phyloP scores from a whole-genome alignment of 345 rosid species.

The Raphanus sativus region DNA sequence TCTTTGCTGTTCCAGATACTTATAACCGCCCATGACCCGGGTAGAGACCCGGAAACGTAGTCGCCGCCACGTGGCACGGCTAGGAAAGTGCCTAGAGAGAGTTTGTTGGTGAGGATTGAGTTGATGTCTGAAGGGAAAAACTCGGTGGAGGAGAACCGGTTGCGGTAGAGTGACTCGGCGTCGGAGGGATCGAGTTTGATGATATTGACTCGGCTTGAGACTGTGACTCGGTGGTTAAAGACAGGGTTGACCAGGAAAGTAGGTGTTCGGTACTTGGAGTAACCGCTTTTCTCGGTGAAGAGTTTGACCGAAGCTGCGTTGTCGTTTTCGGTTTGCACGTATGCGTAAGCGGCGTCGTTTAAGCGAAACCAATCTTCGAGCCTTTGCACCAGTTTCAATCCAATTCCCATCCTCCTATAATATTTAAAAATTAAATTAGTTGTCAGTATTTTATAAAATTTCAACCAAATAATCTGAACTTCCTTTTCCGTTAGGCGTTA shows the following conservation, averaged over 20 bases:
- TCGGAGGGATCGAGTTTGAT: constrained; percentile 49
- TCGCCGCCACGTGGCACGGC: constrained; percentile 62
- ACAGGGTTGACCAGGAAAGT: constrained; percentile 87
- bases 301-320: constrained; percentile 82
- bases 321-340: constrained; percentile 94
- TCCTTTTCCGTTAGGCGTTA: constrained; percentile 28
- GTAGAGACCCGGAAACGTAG: constrained; percentile 40
- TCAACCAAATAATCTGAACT: not conserved
- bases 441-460: not conserved
- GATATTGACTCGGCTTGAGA: constrained; percentile 52
- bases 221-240: constrained; percentile 64
- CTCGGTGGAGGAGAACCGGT: constrained; percentile 80
- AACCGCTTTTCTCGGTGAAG: constrained; percentile 88
- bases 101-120: constrained; percentile 73
- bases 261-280: constrained; percentile 88
- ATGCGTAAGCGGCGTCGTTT: constrained; percentile 83
- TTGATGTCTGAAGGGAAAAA: constrained; percentile 93
- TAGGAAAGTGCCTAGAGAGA: constrained; percentile 73
- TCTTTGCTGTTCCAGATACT: constrained; percentile 89
- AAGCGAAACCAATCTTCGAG: constrained; percentile 80
- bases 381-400: constrained; percentile 57
- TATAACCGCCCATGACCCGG: constrained; percentile 78
- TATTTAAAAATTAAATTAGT: not conserved
- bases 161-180: constrained; percentile 75
- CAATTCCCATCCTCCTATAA: constrained; percentile 91